These are phyloP conservation scores for Fonsecaea monophora DNA, from an alignment of 2,329 filamentous ascomycete species.

Conservation along the genomic window DNA sequence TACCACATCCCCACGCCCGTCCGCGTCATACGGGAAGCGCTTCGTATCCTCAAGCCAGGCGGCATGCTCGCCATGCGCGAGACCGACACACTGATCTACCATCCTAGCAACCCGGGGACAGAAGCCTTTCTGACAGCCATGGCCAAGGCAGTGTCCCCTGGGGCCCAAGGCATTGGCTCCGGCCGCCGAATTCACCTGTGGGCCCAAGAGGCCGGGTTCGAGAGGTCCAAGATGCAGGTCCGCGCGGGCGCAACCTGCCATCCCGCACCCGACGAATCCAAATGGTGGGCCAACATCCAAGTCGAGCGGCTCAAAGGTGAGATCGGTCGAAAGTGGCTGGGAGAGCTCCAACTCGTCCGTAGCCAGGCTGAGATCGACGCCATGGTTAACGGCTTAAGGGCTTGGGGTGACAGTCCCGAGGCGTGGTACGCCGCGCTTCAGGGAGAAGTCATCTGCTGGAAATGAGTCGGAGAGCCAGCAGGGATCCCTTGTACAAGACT, in stretches of 20 bases:
- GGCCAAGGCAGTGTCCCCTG: slow-evolving; percentile 38
- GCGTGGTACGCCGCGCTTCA: slow-evolving; percentile 29
- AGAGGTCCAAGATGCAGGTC: slow-evolving; percentile 32
- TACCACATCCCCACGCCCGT: slow-evolving; percentile 61
- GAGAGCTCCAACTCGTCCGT: slow-evolving; percentile 13
- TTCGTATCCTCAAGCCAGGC: slow-evolving; percentile 59
- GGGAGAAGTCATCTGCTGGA: slow-evolving; percentile 31
- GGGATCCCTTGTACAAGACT: not conserved
- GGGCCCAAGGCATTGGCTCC: slow-evolving; percentile 40
- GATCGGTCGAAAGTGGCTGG: slow-evolving; percentile 24
- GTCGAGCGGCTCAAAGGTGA: slow-evolving; percentile 24
- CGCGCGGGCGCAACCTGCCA: slow-evolving; percentile 27
- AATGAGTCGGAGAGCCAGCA: slow-evolving; percentile 6
- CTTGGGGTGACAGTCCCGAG: slow-evolving; percentile 23
- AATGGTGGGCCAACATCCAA: slow-evolving; percentile 31
- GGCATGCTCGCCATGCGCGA: slow-evolving; percentile 59
- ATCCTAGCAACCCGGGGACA: slow-evolving; percentile 38
- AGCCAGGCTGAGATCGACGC: slow-evolving; percentile 19
- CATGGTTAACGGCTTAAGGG: slow-evolving; percentile 16
- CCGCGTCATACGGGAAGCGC: slow-evolving; percentile 59
- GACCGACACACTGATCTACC: slow-evolving; percentile 41
- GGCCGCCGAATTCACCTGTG: slow-evolving; percentile 39
- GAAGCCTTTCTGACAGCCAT: slow-evolving; percentile 37
- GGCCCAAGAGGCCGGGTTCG: slow-evolving; percentile 39
- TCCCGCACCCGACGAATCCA: slow-evolving; percentile 20